phyloP scores from a whole-genome alignment of 352 stramenopile genomes.

The Globisporangium spinosum region DNA sequence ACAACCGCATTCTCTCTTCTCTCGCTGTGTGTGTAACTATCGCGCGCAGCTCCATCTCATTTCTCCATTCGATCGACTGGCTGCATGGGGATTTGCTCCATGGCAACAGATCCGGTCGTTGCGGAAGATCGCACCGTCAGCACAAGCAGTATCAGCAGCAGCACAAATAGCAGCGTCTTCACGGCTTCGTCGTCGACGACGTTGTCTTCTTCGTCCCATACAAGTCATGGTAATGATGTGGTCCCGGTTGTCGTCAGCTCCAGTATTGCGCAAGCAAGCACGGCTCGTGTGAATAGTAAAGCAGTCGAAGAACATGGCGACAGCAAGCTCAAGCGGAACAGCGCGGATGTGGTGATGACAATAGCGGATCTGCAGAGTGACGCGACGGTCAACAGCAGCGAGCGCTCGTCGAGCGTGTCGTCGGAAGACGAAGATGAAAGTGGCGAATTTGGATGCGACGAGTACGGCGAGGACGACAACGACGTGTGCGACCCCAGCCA shows the following conservation, averaged over 20 bases:
- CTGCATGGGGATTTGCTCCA: slow-evolving; percentile 13
- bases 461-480: slow-evolving; percentile 16
- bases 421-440: slow-evolving; percentile 1
- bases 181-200: not conserved
- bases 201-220: not conserved
- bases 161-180: not conserved
- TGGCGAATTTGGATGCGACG: slow-evolving; percentile 14
- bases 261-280: not conserved
- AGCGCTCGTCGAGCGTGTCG: slow-evolving; percentile 15
- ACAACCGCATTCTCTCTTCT: not conserved
- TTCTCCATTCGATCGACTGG: slow-evolving; percentile 2
- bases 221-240: not conserved
- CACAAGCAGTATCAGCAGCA: not conserved
- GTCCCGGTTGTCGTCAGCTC: not conserved
- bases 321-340: not conserved
- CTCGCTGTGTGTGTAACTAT: not conserved
- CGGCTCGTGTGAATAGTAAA: not conserved
- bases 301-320: not conserved
- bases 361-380: slow-evolving; percentile 16
- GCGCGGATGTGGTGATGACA: not conserved
- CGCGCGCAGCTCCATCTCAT: not conserved
- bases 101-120: slow-evolving; percentile 8
- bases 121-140: slow-evolving; percentile 11
- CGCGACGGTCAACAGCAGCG: slow-evolving; percentile 17
- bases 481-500: not conserved